These are phyloP conservation scores for Cordyceps militaris DNA, from an alignment of 2,329 filamentous ascomycete species.

Conservation along the genomic window DNA sequence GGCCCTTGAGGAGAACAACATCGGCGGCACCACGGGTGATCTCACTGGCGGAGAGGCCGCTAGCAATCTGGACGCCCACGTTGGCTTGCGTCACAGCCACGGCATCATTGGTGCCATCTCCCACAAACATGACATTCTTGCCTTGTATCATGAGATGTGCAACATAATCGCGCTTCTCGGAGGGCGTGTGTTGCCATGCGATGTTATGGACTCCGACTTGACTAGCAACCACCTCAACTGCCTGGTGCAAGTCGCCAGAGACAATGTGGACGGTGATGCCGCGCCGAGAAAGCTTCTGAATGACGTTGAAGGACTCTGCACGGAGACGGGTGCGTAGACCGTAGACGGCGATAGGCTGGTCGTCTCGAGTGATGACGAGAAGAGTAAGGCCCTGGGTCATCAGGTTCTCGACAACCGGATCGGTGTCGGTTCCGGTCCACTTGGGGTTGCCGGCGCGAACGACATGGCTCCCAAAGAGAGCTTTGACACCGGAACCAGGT, in stretches of 20 bases:
- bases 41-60: constrained; percentile 38
- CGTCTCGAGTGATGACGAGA: constrained; percentile 22
- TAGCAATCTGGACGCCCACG: constrained; percentile 52
- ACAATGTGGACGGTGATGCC: constrained; percentile 47
- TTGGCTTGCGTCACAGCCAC: constrained; percentile 52
- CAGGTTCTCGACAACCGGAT: constrained; percentile 17
- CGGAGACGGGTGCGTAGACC: constrained; percentile 36
- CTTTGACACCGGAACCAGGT: constrained; percentile 34
- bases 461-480: constrained; percentile 20
- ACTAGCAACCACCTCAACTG: constrained; percentile 42
- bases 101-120: constrained; percentile 60
- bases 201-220: constrained; percentile 34
- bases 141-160: constrained; percentile 26
- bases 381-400: constrained; percentile 21
- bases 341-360: constrained; percentile 36
- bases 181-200: constrained; percentile 40
- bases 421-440: constrained; percentile 30
- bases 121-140: constrained; percentile 47
- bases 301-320: constrained; percentile 34
- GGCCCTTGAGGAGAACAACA: constrained; percentile 46
- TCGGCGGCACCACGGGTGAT: constrained; percentile 50
- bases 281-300: constrained; percentile 37
- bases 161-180: constrained; percentile 49
- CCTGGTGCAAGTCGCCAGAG: constrained; percentile 46
- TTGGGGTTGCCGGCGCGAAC: constrained; percentile 39